Evolutionary conservation across 352 stramenopile genomes (phyloP).

Genomic region (Phytopythium litorale): DNA sequence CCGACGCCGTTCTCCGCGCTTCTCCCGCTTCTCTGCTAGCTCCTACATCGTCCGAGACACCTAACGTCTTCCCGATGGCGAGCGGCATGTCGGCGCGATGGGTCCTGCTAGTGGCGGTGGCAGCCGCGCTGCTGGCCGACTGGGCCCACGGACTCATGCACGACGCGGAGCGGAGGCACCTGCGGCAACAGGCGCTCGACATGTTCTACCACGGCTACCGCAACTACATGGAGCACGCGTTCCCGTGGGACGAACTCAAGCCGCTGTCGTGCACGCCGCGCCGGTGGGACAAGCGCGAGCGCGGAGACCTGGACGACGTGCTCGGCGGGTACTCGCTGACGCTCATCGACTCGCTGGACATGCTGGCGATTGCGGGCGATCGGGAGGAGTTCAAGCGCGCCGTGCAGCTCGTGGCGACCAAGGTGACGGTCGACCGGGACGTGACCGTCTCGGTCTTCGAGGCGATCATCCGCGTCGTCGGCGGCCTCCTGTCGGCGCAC

Average conservation of each 20-base stretch:
- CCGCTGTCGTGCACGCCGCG: constrained; percentile 74
- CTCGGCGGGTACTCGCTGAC: constrained; percentile 81
- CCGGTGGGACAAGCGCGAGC: constrained; percentile 73
- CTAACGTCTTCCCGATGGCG: too few relatives aligned
- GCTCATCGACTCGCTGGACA: constrained; percentile 89
- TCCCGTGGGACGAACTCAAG: constrained; percentile 86
- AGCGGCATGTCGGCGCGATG: constrained; percentile 1
- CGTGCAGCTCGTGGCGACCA: constrained; percentile 53
- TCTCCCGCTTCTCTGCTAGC: neutral
- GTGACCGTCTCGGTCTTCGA: constrained; percentile 93
- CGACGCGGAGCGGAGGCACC: constrained; percentile 52
- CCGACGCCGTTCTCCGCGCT: neutral
- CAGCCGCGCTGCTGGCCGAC: neutral
- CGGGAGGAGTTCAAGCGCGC: constrained; percentile 68
- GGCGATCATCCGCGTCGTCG: constrained; percentile 90
- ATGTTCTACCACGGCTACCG: constrained; percentile 90
- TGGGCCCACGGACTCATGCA: constrained; percentile 43
- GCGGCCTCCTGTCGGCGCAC: constrained; percentile 89
- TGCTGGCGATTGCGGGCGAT: constrained; percentile 84
- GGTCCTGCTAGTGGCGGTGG: constrained; percentile 13
- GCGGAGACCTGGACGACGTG: constrained; percentile 83
- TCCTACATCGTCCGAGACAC: too few relatives aligned
- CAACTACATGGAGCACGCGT: constrained; percentile 87
- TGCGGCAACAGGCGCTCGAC: constrained; percentile 72
- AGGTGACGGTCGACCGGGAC: constrained; percentile 81